Evolutionary conservation across 345 rosid species (phyloP), one percentile per base, ranked within the genome.

Genomic region (Populus deltoides): DNA sequence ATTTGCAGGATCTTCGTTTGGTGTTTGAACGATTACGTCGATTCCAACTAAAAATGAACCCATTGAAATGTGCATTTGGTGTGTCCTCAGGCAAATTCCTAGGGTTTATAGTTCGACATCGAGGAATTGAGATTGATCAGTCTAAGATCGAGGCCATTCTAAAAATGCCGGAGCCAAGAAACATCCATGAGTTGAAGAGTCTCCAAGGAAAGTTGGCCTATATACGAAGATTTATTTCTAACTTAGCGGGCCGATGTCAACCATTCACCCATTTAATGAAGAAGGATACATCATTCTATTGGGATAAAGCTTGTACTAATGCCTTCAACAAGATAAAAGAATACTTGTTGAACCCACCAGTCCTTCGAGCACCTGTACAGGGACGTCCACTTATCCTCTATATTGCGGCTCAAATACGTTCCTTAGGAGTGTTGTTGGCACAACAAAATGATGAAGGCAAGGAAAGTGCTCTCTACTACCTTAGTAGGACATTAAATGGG

Each of bases 101-200:
- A 1, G 75, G 79, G 0, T 75, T 69, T 18, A 43, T 80, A 16
- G 20, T 80, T 0, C 11, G 33, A 6, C 70, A 74, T 17, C 2
- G 38, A 0, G 82, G 82, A 1, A 67, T 55, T 8, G 63, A 79
- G 25, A 41, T 79, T 8, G 78, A 74, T 12, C 49, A 51, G 6
- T 57, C 57, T 5, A 79, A 79, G 6, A 55, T 79, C 1, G 18
- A 79, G 0, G 77, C 31, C 1, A 73, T 73, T 11, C 1, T 55
- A 8, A 45, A 67, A 11, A 73, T 68, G 61, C 63, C 36, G 0
- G 29, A 49, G 24, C 73, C 43, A 1, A 20, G 47, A 16, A 72
- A 73, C 15, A 11, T 72, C 7, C 25, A 73, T 35, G 43, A 73
- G 9, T 18, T 79, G 5, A 11, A 51, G 5, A 67, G 78, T 12